A percentile compares a stretch with the other conserved stretches of the same genome.
phyloP scores from a whole-genome alignment of 2,329 filamentous ascomycete species.

The Diaporthe sp. region DNA sequence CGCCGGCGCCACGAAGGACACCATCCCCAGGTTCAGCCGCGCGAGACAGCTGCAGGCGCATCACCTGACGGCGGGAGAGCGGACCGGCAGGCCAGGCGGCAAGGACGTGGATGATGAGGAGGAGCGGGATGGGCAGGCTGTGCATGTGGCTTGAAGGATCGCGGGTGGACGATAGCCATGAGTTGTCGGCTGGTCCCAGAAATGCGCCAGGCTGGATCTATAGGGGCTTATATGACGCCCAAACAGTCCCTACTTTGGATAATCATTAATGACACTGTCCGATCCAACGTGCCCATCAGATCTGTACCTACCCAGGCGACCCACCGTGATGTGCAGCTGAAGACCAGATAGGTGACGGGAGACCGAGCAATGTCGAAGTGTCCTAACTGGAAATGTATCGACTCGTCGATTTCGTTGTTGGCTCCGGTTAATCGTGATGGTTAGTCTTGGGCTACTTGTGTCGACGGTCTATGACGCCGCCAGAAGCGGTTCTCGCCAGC shows the following conservation, averaged over 20 bases:
- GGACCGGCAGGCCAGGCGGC: slow-evolving; percentile 6
- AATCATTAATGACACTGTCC: neutral
- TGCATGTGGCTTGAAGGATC: slow-evolving; percentile 15
- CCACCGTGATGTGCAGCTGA: neutral
- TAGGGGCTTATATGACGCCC: too few species aligned
- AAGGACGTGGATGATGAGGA: slow-evolving; percentile 33
- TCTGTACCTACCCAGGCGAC: too few species aligned
- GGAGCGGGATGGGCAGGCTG: slow-evolving; percentile 23
- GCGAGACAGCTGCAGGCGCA: slow-evolving; percentile 34
- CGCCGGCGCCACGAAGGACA: slow-evolving; percentile 38
- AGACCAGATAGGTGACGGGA: neutral
- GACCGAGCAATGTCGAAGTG: too few species aligned
- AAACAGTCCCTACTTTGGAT: neutral
- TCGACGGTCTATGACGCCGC: too few species aligned
- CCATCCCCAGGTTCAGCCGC: slow-evolving; percentile 32
- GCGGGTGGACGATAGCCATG: neutral
- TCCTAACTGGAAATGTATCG: too few species aligned
- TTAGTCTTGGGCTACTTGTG: too few species aligned
- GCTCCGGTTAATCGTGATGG: neutral
- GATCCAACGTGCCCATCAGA: too few species aligned
- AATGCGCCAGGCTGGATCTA: neutral
- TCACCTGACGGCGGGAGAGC: slow-evolving; percentile 5
- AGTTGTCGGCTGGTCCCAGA: neutral
- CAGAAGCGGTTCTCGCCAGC: too few species aligned
- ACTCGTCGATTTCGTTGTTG: too few species aligned